A percentile compares a stretch with the other conserved stretches of the same genome.
phyloP scores from a whole-genome alignment of 148 eudicot species.

The Cornus kousa region DNA sequence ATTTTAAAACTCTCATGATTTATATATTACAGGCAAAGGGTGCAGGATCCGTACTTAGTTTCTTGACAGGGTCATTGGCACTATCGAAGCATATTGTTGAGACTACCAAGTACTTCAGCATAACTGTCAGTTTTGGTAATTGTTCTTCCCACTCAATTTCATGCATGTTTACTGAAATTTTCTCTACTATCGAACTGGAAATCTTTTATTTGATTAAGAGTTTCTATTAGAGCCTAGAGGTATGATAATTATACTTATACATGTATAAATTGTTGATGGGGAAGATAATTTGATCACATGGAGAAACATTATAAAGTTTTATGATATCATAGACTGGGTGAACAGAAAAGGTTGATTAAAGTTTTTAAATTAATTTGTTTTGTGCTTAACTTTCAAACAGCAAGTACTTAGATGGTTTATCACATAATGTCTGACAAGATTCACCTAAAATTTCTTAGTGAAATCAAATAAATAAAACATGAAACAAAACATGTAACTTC shows the following conservation, averaged over 20 bases:
- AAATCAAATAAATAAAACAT: no score
- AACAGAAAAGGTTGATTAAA: background rate
- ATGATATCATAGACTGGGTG: no score
- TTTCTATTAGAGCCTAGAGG: background rate
- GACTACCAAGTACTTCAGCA: slow-evolving; percentile 84
- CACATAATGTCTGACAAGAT: background rate
- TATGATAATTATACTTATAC: no score
- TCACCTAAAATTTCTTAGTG: background rate
- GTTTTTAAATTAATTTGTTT: background rate
- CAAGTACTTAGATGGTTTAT: background rate
- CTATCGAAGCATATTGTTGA: slow-evolving; percentile 86
- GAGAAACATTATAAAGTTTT: no score
- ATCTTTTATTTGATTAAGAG: background rate
- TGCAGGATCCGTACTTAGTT: slow-evolving; percentile 98
- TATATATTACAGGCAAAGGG: slow-evolving; percentile 77
- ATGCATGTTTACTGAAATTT: background rate
- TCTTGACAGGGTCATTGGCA: slow-evolving; percentile 79
- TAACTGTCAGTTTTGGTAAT: slow-evolving; percentile 98
- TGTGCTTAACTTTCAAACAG: background rate
- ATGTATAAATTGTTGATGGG: no score
- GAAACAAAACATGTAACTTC: background rate
- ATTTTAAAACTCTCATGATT: background rate
- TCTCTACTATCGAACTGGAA: background rate
- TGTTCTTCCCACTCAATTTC: background rate
- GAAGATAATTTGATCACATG: no score